Percentiles rank a stretch among this genome's conserved stretches.
Conservation (phyloP, 2,329 filamentous ascomycete genomes). For the Aaosphaeria pasadenensis region DNA sequence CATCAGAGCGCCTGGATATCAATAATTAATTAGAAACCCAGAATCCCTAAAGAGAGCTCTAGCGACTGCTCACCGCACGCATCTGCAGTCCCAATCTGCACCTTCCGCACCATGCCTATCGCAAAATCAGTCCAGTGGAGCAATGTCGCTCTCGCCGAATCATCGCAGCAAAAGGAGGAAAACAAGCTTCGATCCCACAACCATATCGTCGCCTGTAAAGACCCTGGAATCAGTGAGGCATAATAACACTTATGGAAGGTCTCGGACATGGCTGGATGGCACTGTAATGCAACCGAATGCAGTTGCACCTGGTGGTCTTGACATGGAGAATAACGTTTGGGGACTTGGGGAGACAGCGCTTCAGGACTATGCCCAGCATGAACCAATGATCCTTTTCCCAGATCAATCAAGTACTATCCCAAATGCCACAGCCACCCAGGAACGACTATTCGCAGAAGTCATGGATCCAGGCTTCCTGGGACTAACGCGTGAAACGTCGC, state of each 20-base stretch:
- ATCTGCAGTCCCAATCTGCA: slow-evolving; percentile 13
- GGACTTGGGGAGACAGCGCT: slow-evolving; percentile 31
- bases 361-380: slow-evolving; percentile 36
- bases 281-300: slow-evolving; percentile 1
- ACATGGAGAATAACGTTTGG: slow-evolving; percentile 7
- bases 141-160: slow-evolving; percentile 16
- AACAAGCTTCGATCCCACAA: slow-evolving; percentile 9
- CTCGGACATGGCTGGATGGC: slow-evolving; percentile 9
- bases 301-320: neutral
- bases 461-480: slow-evolving; percentile 21
- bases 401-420: slow-evolving; percentile 42
- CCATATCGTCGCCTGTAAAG: neutral
- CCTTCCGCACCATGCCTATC: neutral
- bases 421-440: slow-evolving; percentile 40
- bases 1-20: slow-evolving; percentile 1
- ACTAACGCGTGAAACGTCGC: slow-evolving; percentile 11
- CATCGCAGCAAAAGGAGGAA: slow-evolving; percentile 22
- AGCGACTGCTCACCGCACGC: slow-evolving; percentile 21
- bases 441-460: slow-evolving; percentile 38
- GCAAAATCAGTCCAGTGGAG: neutral
- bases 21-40: slow-evolving; percentile 3
- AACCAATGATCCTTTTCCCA: slow-evolving; percentile 40
- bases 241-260: slow-evolving; percentile 7
- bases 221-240: slow-evolving; percentile 2
- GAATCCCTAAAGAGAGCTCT: slow-evolving; percentile 22